Evolutionary conservation across 306 rosid species (phyloP).

Genomic region (Adenanthera pavonina): DNA sequence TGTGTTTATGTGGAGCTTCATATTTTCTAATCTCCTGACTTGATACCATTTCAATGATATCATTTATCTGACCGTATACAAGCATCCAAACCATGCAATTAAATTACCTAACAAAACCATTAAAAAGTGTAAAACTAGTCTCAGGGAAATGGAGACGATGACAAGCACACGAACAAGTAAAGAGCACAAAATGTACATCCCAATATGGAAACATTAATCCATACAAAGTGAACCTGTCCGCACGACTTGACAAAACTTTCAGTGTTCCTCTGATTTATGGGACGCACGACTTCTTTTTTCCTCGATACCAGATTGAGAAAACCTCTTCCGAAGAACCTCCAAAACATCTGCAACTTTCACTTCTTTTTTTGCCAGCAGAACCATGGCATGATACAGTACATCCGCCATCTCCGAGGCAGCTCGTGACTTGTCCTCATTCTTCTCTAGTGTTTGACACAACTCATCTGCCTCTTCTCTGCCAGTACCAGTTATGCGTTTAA

Average conservation of each 20-base stretch:
- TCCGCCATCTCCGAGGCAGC: constrained; percentile 90
- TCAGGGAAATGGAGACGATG: neutral
- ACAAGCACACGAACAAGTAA: neutral
- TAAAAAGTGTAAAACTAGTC: neutral
- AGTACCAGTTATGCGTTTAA: constrained; percentile 5
- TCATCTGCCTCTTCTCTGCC: constrained; percentile 85
- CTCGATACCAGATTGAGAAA: constrained; percentile 86
- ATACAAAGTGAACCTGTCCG: neutral
- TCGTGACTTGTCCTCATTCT: constrained; percentile 65
- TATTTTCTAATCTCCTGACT: too few relatives aligned
- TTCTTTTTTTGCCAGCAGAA: constrained; percentile 64
- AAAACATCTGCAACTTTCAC: constrained; percentile 86
- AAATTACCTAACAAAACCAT: constrained; percentile 9
- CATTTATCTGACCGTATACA: neutral
- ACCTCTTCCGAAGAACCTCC: constrained; percentile 69
- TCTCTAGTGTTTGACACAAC: constrained; percentile 79
- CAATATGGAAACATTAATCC: neutral
- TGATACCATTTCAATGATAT: too few relatives aligned
- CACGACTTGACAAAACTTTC: constrained; percentile 23
- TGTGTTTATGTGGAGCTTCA: too few relatives aligned
- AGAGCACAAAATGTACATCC: neutral
- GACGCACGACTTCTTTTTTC: constrained; percentile 66
- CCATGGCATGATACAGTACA: constrained; percentile 84
- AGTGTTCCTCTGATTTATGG: constrained; percentile 29
- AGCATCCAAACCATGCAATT: constrained; percentile 29